A percentile compares a stretch with the other conserved stretches of the same genome.
phyloP scores from a whole-genome alignment of 2,329 filamentous ascomycete species.

The Xylaria hypoxylon region DNA sequence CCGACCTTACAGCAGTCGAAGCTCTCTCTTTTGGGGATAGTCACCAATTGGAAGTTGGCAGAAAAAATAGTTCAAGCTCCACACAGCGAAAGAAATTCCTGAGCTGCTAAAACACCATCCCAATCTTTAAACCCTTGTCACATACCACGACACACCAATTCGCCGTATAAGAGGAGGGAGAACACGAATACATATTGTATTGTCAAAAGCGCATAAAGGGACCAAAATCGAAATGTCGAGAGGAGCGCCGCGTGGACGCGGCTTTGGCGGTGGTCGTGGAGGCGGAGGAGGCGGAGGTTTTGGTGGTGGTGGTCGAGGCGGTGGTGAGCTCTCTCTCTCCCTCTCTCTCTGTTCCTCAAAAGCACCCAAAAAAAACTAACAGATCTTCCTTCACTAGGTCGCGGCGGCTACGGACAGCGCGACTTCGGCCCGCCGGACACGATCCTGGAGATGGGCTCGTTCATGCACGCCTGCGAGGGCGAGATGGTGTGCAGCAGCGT shows the following conservation, averaged over 20 bases:
- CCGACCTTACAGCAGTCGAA: not conserved
- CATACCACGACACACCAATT: slow-evolving; percentile 25
- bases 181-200: not conserved
- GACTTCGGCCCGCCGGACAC: slow-evolving; percentile 52
- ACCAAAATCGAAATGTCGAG: slow-evolving; percentile 46
- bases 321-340: slow-evolving; percentile 43
- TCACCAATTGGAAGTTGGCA: slow-evolving; percentile 17
- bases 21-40: slow-evolving; percentile 18
- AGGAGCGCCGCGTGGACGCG: slow-evolving; percentile 52
- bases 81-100: slow-evolving; percentile 32
- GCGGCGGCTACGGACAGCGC: slow-evolving; percentile 51
- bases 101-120: slow-evolving; percentile 15
- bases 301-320: slow-evolving; percentile 35
- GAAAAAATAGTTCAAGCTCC: slow-evolving; percentile 29
- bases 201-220: not conserved
- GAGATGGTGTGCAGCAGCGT: slow-evolving; percentile 97
- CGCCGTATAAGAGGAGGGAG: slow-evolving; percentile 9
- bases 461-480: slow-evolving; percentile 94
- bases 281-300: slow-evolving; percentile 41
- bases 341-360: not conserved
- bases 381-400: slow-evolving; percentile 40
- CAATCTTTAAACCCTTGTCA: slow-evolving; percentile 12
- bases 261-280: slow-evolving; percentile 45
- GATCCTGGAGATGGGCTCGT: slow-evolving; percentile 83
- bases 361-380: slow-evolving; percentile 19